phyloP scores from a whole-genome alignment of 345 rosid genomes.

The Jatropha curcas region DNA sequence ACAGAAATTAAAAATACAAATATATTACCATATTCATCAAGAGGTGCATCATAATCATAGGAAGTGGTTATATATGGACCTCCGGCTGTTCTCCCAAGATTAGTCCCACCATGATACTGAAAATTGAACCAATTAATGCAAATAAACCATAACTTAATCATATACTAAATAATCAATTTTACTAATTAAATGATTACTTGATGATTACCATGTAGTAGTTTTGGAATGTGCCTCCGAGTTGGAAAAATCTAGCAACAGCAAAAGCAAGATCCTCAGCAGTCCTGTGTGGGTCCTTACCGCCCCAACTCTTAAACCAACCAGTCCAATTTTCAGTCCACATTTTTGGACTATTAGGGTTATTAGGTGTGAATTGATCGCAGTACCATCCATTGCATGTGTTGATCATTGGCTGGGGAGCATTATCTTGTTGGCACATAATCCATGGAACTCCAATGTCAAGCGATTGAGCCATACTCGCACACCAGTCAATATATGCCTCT shows the following conservation, averaged over 20 bases:
- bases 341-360: slow-evolving; percentile 41
- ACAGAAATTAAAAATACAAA: too few relatives aligned
- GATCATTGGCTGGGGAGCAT: slow-evolving; percentile 62
- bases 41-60: slow-evolving; percentile 62
- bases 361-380: slow-evolving; percentile 43
- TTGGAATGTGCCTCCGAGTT: slow-evolving; percentile 50
- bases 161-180: too few relatives aligned
- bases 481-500: slow-evolving; percentile 63
- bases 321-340: slow-evolving; percentile 77
- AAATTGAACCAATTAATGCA: background rate
- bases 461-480: slow-evolving; percentile 64
- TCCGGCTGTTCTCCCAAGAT: slow-evolving; percentile 58
- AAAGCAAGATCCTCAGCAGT: slow-evolving; percentile 63
- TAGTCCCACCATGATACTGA: slow-evolving; percentile 76
- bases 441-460: slow-evolving; percentile 71
- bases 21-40: slow-evolving; percentile 44
- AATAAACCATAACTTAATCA: background rate
- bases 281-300: slow-evolving; percentile 50
- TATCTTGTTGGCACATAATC: slow-evolving; percentile 73
- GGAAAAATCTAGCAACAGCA: slow-evolving; percentile 54
- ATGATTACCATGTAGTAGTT: slow-evolving; percentile 61
- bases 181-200: too few relatives aligned
- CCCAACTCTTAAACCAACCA: slow-evolving; percentile 67
- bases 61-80: slow-evolving; percentile 70
- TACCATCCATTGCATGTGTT: slow-evolving; percentile 59